Evolutionary conservation across 495 filamentous ascomycete genomes (phyloP).

Genomic region (Hypomontagnella submonticulosa): DNA sequence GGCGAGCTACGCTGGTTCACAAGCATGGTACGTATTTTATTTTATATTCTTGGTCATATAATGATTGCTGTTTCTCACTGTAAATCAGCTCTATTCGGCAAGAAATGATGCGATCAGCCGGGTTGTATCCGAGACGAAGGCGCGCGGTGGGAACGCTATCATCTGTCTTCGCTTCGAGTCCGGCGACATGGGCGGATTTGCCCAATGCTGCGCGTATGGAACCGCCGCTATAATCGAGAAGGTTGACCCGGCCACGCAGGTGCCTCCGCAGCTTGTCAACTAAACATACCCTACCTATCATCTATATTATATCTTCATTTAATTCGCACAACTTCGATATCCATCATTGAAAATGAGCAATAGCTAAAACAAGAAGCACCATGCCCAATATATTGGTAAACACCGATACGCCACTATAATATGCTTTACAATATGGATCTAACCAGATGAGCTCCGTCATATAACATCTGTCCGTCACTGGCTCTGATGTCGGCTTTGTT

Average conservation of each 20-base stretch:
- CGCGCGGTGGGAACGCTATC: slow-evolving; percentile 68
- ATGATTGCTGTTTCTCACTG: neutral
- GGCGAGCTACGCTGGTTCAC: slow-evolving; percentile 69
- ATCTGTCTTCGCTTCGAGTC: slow-evolving; percentile 68
- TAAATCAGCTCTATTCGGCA: slow-evolving; percentile 57
- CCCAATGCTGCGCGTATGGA: slow-evolving; percentile 70
- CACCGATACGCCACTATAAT: slow-evolving; percentile 26
- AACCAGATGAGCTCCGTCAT: neutral
- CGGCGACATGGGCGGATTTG: slow-evolving; percentile 59
- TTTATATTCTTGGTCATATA: neutral
- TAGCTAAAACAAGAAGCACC: neutral
- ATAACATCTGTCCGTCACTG: slow-evolving; percentile 6
- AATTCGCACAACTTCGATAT: too few relatives aligned
- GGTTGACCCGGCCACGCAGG: slow-evolving; percentile 42
- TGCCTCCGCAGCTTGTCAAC: slow-evolving; percentile 29
- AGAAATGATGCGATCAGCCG: slow-evolving; percentile 66
- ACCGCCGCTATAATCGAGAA: slow-evolving; percentile 66
- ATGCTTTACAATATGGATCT: slow-evolving; percentile 14
- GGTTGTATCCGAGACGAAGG: slow-evolving; percentile 66
- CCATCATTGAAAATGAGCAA: too few relatives aligned
- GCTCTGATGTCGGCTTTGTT: slow-evolving; percentile 20
- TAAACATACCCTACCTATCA: neutral
- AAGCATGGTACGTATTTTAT: slow-evolving; percentile 50
- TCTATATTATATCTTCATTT: slow-evolving; percentile 1
- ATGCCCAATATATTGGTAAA: neutral